A percentile compares a stretch with the other conserved stretches of the same genome.
These are phyloP conservation scores for Hordeum pubiflorum DNA, from an alignment of 202 grass and related monocot genomes.

Conservation along the genomic window DNA sequence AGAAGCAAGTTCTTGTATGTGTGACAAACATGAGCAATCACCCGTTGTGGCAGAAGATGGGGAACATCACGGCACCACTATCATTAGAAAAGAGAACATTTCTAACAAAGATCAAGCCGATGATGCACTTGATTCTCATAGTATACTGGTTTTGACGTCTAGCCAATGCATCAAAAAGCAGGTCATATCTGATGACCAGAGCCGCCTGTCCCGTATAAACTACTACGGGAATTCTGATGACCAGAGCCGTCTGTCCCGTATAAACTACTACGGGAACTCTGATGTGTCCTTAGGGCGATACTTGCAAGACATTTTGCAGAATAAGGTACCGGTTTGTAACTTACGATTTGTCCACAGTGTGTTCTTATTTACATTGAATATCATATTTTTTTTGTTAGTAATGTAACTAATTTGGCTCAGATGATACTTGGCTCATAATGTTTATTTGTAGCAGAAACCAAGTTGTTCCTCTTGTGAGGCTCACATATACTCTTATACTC, in stretches of 20 bases:
- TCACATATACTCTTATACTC: conserved; percentile 77
- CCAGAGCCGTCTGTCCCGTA: conserved; percentile 66
- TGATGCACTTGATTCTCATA: conserved; percentile 61
- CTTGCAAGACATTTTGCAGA: conserved; percentile 77
- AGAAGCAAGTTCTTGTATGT: conserved; percentile 4
- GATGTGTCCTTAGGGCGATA: conserved; percentile 87
- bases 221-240: conserved; percentile 92
- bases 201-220: conserved; percentile 73
- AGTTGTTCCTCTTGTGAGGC: conserved; percentile 67
- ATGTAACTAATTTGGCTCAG: background rate
- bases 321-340: conserved; percentile 48
- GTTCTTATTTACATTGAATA: conserved; percentile 2
- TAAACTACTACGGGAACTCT: conserved; percentile 93
- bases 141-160: conserved; percentile 83
- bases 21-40: conserved; percentile 15
- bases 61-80: conserved; percentile 29
- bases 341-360: conserved; percentile 1
- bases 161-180: conserved; percentile 79
- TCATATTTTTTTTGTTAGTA: background rate
- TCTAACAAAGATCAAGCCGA: conserved; percentile 40
- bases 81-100: conserved; percentile 44
- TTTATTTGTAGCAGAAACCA: conserved; percentile 42
- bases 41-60: conserved; percentile 5
- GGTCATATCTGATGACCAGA: conserved; percentile 58
- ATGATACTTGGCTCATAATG: conserved; percentile 19